Evolutionary conservation across 2,329 filamentous ascomycete genomes (phyloP), one percentile per base, ranked within the genome.

Genomic region (Alternaria dauci): DNA sequence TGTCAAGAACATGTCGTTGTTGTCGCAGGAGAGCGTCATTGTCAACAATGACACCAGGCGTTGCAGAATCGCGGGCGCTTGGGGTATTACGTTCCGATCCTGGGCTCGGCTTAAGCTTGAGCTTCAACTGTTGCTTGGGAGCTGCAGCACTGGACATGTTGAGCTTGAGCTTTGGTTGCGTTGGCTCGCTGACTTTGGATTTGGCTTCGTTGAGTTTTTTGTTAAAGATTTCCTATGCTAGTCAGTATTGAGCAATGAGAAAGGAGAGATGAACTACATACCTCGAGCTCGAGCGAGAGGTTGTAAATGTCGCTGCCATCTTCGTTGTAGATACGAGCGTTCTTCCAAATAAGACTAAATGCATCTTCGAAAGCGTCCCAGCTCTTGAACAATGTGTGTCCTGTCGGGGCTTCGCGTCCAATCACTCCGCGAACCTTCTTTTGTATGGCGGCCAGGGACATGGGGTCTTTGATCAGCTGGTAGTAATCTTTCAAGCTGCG

Each of bases 271-370:
- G 18, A 34, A 16, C 11, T 11, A 69, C 78, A 53, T 81, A 92
- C 92, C 87, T 96, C 89, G 7, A 97, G 86, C 61, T 95, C 89
- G 50, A 89, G 87, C 0, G 93, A 92, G 62, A 95, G 83, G 23
- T 87, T 83, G 65, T 89, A 92, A 52, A 97, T 94, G 16, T 93
- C 90, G 72, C 94, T 97, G 4, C 90, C 91, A 73, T 97, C 93
- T 77, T 97, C 92, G 68, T 97, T 97, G 82, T 94, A 97, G 60
- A 90, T 90, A 71, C 89, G 91, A 0, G 93, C 93, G 77, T 97
- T 97, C 50, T 85, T 86, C 94, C 94, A 97, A 43, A 97, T 88
- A 53, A 92, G 85, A 70, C 89, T 91, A 12, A 92, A 85, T 71
- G 91, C 91, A 55, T 93, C 89, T 75, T 93, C 92, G 67, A 97